Base-by-base conservation (phyloP, 805 yeast species). In the Henningerozyma blattae region DNA sequence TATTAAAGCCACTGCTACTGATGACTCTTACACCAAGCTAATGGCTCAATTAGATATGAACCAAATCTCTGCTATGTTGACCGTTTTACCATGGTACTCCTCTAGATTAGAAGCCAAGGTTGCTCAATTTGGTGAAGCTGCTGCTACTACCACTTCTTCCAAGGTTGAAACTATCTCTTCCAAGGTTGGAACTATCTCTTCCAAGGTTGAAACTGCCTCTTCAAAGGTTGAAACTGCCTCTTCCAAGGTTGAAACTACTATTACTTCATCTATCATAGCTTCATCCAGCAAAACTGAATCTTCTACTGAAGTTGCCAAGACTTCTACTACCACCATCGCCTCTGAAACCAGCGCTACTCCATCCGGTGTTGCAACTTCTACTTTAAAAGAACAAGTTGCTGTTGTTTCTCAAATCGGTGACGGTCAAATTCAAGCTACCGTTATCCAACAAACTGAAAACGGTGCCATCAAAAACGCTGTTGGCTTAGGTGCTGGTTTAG, bases 1-100 rank as follows among this genome's bases (percentile, higher is more conserved):
- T 14, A 22, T 18, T 9, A 25, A 32, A 13, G 18, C 22, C 15
- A 20, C 15, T 20, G 25, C 27, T 9, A 20, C 56, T 13, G 56
- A 52, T 34, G 49, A 47, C n/a, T 37, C 47, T 6, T 54, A 47
- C 43, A 53, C 58, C 35, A 40, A 52, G 15, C 39, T 48, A 32
- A 48, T 39, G 36, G 6, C 35, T 13, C 34, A 40, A 30, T 39
- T 54, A 29, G 50, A 52, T 35, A 34, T 46, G 33, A 18, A 33
- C 32, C 42, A 43, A 14, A 52, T 52, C 22, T 41, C 47, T 13
- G 25, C 50, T 3, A 43, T 46, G 40, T 39, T 55, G 16, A 50
- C 58, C 13, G 58, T 46, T 19, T 38, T 50, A 27, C 61, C 64
- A 45, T 59, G 62, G 62, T 59, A 52, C 42, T 39, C 52, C 15